Base-by-base conservation (phyloP, 164 flowering plant genomes). In the Kalanchoe fedtschenkoi region DNA sequence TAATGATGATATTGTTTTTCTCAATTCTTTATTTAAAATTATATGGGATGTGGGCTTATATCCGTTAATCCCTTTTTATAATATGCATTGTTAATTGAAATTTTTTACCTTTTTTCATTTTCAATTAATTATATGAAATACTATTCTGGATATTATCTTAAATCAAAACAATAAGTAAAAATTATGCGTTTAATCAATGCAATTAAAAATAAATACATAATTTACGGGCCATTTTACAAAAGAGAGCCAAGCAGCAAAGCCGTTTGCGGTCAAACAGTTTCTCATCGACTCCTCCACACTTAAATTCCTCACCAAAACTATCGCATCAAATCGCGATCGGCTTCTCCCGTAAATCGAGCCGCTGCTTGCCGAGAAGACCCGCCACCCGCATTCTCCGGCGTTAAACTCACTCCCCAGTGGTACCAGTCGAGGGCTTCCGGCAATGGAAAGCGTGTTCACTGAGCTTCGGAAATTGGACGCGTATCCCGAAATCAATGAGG, bases 401-500 rank as follows among this genome's bases (percentile, higher is more conserved):
- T 44, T 44, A 8, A n/a, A 6, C 10, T 24, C 15, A 44, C 10
- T 2, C 28, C 4, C 28, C 21, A 42, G n/a, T n/a, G n/a, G n/a
- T n/a, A n/a, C 5, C 17, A 37, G 13, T 37, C 39, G 8, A 37
- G 39, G 39, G 39, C 11, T 37, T 37, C 3, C 13, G 21, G 51
- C 38, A 39, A 78, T 76, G 83, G 78, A 72, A 44, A 58, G 68
- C 1, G 22, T 80, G 21, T 71, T 80, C 65, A 61, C 66, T 66
- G 80, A 75, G 71, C 66, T 83, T 5, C 69, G 84, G 68, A 81
- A 66, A 30, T 55, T 83, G 60, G 88, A 83, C 54, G 86, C 88
- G 2, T 81, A 81, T 53, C 88, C 88, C 5, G 81, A 83, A 70
- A 79, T 83, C 72, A 83, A 81, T 21, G 85, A 83, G 62, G 88